phyloP scores from a whole-genome alignment of 2,329 filamentous ascomycete species.

The Teratosphaeria destructans region DNA sequence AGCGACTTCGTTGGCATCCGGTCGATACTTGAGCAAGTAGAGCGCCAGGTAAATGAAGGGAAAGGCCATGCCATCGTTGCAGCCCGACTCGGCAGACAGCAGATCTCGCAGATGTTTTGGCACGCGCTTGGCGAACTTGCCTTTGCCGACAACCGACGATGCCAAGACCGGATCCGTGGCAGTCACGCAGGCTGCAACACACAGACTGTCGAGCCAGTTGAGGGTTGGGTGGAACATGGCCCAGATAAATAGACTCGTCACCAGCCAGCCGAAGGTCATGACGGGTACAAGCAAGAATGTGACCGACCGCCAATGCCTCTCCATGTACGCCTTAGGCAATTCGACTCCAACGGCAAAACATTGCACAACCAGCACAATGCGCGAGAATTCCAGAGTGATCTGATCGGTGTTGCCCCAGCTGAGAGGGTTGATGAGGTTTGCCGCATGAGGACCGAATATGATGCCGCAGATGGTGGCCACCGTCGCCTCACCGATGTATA shows the following conservation, averaged over 20 bases:
- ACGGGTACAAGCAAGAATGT: constrained; percentile 79
- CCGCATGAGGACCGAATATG: constrained; percentile 78
- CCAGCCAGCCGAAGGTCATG: constrained; percentile 93
- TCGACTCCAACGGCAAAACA: constrained; percentile 89
- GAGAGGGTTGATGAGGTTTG: constrained; percentile 64
- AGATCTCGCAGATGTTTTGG: constrained; percentile 95
- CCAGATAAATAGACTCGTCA: constrained; percentile 91
- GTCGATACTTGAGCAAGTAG: constrained; percentile 76
- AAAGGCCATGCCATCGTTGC: constrained; percentile 99
- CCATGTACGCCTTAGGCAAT: constrained; percentile 91
- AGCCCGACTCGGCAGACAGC: constrained; percentile 90
- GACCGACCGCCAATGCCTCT: constrained; percentile 92
- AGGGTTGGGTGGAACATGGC: constrained; percentile 67
- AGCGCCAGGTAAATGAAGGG: constrained; percentile 90
- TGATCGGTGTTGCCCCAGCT: constrained; percentile 78
- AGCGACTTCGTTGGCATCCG: constrained; percentile 56
- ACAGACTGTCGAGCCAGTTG: constrained; percentile 81
- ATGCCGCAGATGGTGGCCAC: constrained; percentile 81
- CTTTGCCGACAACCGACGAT: constrained; percentile 95
- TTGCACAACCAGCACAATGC: constrained; percentile 82
- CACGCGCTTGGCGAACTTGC: constrained; percentile 94
- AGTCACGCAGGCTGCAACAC: constrained; percentile 84
- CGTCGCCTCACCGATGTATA: constrained; percentile 98
- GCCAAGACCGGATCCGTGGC: constrained; percentile 94
- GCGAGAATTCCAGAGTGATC: constrained; percentile 79